These are phyloP conservation scores for Stephanodiscus triporus DNA, from an alignment of 108 stramenopile species.

Conservation along the genomic window DNA sequence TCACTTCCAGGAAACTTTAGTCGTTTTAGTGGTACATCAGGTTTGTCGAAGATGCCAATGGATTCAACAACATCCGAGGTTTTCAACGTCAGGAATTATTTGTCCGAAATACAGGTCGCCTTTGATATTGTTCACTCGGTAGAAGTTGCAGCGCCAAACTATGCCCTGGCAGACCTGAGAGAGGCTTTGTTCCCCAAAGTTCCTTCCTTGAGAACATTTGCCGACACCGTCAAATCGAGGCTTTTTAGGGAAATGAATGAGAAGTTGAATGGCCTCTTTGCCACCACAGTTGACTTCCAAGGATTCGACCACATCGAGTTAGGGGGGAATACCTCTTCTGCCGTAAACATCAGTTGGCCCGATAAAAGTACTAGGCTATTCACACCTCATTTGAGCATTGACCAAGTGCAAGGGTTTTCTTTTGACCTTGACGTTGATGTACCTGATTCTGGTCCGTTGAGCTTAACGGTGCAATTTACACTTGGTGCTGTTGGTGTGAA, in stretches of 20 bases:
- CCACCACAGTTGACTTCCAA: constrained; percentile 15
- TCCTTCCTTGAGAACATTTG: constrained; percentile 8
- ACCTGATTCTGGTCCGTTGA: constrained; percentile 1
- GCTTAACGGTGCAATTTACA: not conserved
- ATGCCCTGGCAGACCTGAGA: constrained; percentile 10
- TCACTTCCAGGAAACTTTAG: not conserved
- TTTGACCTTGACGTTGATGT: constrained; percentile 11
- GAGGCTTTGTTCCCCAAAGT: constrained; percentile 22
- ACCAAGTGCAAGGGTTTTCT: constrained; percentile 9
- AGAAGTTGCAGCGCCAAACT: constrained; percentile 23
- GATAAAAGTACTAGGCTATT: not conserved
- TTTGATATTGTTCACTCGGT: constrained; percentile 13
- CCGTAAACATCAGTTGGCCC: not conserved
- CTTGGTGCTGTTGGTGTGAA: constrained; percentile 18
- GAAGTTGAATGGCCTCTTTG: constrained; percentile 14
- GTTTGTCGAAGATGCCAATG: constrained; percentile 1
- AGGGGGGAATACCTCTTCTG: not conserved
- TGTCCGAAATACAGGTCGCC: constrained; percentile 23
- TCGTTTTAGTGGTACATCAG: constrained; percentile 1
- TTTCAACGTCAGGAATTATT: constrained; percentile 29
- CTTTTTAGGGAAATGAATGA: constrained; percentile 1
- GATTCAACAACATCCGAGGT: constrained; percentile 19
- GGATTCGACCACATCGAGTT: constrained; percentile 1
- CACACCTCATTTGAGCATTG: not conserved
- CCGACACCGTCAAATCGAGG: constrained; percentile 8